phyloP scores from a whole-genome alignment of 2,329 filamentous ascomycete species.

The Cercospora nicotianae region DNA sequence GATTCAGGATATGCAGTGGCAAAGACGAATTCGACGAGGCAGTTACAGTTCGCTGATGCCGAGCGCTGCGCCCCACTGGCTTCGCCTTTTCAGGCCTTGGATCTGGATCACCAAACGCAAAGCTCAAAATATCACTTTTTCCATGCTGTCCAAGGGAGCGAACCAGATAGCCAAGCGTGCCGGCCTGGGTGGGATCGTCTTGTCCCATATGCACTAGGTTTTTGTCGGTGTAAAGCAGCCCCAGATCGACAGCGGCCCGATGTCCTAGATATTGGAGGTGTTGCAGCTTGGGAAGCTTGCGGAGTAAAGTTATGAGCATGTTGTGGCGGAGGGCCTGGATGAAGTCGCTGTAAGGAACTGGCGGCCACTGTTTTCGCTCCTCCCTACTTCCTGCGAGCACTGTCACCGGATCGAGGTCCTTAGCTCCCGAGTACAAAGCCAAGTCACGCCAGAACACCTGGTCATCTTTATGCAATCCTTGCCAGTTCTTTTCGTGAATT shows the following conservation, averaged over 20 bases:
- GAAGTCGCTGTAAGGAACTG: too few species aligned
- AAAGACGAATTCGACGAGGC: background rate
- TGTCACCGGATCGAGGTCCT: background rate
- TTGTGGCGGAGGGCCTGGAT: background rate
- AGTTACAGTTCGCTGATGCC: background rate
- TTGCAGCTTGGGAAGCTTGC: background rate
- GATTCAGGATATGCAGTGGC: background rate
- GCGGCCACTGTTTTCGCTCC: too few species aligned
- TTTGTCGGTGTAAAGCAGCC: background rate
- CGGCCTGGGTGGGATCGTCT: background rate
- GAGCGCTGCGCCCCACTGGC: background rate
- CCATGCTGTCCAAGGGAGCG: background rate
- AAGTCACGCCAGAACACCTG: background rate
- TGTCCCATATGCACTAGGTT: background rate
- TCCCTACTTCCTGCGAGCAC: too few species aligned
- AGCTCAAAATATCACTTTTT: background rate
- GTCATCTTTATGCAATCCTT: background rate
- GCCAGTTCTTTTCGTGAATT: background rate
- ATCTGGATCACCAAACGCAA: background rate
- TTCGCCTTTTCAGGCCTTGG: background rate
- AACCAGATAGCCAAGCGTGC: background rate
- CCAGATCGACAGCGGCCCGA: background rate
- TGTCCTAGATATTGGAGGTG: background rate
- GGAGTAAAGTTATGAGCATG: background rate
- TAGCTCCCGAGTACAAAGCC: background rate